Evolutionary conservation across 768 basidiomycete species (phyloP).

Genomic region (Suillus variegatus): DNA sequence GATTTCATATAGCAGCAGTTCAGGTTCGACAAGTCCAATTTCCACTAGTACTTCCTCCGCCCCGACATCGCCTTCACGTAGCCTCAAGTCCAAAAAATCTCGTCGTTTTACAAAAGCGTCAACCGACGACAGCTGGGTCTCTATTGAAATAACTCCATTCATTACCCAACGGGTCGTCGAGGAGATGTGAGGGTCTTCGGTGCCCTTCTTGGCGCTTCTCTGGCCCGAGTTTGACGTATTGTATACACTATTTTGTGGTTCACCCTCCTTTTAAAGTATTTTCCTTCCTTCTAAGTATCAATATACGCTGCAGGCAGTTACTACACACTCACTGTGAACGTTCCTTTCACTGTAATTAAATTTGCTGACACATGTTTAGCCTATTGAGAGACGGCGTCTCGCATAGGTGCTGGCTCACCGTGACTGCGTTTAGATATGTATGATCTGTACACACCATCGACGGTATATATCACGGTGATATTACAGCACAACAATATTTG

Average conservation of each 20-base stretch:
- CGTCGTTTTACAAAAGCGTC: constrained; percentile 19
- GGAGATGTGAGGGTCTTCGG: neutral
- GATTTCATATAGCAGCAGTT: neutral
- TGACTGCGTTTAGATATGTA: neutral
- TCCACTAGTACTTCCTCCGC: constrained; percentile 5
- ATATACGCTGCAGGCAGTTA: neutral
- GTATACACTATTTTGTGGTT: neutral
- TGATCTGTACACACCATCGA: neutral
- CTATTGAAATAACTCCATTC: constrained; percentile 28
- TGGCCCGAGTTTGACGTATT: too few relatives aligned
- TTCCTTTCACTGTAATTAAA: neutral
- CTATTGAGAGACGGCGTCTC: neutral
- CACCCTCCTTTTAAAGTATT: neutral
- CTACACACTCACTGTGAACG: neutral
- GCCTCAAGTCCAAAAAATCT: constrained; percentile 17
- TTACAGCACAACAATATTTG: constrained; percentile 1
- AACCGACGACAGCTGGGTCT: constrained; percentile 31
- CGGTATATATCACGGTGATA: neutral
- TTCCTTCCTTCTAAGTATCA: neutral
- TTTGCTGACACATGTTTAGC: neutral
- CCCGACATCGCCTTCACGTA: constrained; percentile 17
- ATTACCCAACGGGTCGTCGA: constrained; percentile 19
- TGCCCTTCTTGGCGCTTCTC: neutral
- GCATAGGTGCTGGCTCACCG: neutral
- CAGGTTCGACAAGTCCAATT: neutral